Percentiles rank a stretch among this genome's conserved stretches.
Evolutionary conservation across 805 yeast genomes (phyloP).

Genomic region (Debaryomyces castellii): DNA sequence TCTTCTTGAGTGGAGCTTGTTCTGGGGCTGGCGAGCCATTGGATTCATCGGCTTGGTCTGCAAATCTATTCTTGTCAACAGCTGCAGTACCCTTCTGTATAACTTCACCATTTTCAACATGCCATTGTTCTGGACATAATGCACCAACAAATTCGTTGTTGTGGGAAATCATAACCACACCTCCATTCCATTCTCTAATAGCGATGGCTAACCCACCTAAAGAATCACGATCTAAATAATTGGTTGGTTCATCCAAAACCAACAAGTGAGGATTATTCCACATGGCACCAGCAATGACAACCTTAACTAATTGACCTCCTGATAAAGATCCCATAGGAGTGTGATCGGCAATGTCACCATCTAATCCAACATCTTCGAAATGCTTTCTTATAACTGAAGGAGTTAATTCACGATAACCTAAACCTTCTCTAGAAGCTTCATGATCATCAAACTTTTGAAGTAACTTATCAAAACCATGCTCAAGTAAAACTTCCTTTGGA

Average conservation of each 20-base stretch:
- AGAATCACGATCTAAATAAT: conserved; percentile 96
- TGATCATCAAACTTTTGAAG: conserved; percentile 47
- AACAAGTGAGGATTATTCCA: conserved; percentile 98
- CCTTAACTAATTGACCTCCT: conserved; percentile 98
- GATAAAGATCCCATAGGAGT: conserved; percentile 95
- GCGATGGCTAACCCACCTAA: conserved; percentile 97
- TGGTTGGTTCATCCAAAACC: conserved; percentile 97
- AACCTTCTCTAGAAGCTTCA: conserved; percentile 50
- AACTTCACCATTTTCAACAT: conserved; percentile 88
- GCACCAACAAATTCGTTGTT: conserved; percentile 97
- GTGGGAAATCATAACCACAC: conserved; percentile 98
- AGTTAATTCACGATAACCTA: conserved; percentile 52
- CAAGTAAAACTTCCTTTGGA: conserved; percentile 75
- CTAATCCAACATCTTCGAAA: conserved; percentile 95
- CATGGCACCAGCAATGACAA: conserved; percentile 99
- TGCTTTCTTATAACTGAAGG: conserved; percentile 95
- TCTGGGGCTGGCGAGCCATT: conserved; percentile 44
- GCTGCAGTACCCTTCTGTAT: conserved; percentile 78
- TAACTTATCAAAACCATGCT: conserved; percentile 52
- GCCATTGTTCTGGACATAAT: conserved; percentile 97
- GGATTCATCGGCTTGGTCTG: conserved; percentile 66
- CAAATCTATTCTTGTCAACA: conserved; percentile 78
- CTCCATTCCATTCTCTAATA: conserved; percentile 97
- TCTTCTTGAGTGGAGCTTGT: conserved; percentile 36
- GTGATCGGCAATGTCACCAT: conserved; percentile 97